Evolutionary conservation across 2,329 filamentous ascomycete genomes (phyloP), one percentile per base, ranked within the genome.

Genomic region (Beauveria scarabaeidicola): DNA sequence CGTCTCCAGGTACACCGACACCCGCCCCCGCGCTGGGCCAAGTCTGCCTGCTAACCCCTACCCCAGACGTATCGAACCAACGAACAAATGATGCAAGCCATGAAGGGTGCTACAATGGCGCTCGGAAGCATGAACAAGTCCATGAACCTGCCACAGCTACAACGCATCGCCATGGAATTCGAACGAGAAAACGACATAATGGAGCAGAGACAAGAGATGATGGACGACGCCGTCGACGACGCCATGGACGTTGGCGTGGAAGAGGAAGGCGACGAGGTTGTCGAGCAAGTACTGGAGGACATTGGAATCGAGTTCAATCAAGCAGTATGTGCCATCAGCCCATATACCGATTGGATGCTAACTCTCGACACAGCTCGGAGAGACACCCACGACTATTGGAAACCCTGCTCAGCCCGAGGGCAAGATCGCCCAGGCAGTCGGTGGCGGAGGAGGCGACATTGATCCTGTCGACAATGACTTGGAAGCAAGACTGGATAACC

Each of bases 51-150:
- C 25, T 21, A 21, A 15, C 23, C 23, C 40, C 47, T 47, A 19
- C 41, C 36, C 13, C 68, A 96, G 90, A 99, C 94, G 53, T 93
- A 97, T 64, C 87, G 94, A 64, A 97, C 92, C 66, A 99, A 99
- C 74, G 94, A 99, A 74, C 93, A 97, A 75, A 99, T 99, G 94
- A 97, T 97, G 92, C 91, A 96, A 74, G 94, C 92, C 9, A 97
- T 99, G 94, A 99, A 97, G 75, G 94, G 94, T 38, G 94, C 94
- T 5, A 97, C 94, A 1, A 86, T 88, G 74, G 87, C 96, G 3
- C 79, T 99, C 8, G 91, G 92, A 58, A 95, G 89, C 77, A 99
- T 99, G 94, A 99, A 99, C 74, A 84, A 89, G 64, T 90, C 90
- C 64, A 97, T 97, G 92, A 97, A 99, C 71, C 84, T 99, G 3